Base-by-base conservation (phyloP, 2,329 filamentous ascomycete species). In the Neurospora crassa region DNA sequence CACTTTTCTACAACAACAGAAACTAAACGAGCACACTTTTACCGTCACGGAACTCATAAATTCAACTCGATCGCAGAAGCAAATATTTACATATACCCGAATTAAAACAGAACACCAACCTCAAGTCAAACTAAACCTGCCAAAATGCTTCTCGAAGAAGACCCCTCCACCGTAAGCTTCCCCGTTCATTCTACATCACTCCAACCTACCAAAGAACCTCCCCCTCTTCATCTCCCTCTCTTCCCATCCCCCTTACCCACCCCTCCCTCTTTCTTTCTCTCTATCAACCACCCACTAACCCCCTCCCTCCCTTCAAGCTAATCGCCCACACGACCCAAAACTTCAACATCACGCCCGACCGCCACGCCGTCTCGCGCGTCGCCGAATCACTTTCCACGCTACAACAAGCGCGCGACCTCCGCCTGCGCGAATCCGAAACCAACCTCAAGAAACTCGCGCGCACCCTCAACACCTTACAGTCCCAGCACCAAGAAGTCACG, bases 341-440 rank as follows among this genome's bases (percentile, higher is more conserved):
- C 86, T 99, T 99, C 89, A 96, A 97, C 84, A 97, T 95, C 78
- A 86, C 88, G 24, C 93, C 93, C 12, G 96, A 99, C 85, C 96
- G 94, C 79, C 85, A 89, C 75, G 92, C 92, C 73, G 88, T 98
- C 24, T 85, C 90, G 24, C 93, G 96, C 79, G 91, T 98, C 79
- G 89, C 89, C 80, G 92, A 94, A 80, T 95, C 93, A 0, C 87
- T 97, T 69, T 88, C 89, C 10, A 92, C 92, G 0, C 89, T 99
- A n/a, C 88, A 92, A 76, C 90, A 94, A 78, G 92, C 93, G 72
- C 94, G 96, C 79, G 88, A 92, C 72, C 85, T 93, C 69, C 92
- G 93, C 76, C 87, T 94, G 69, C 87, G 88, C 79, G 90, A 93
- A 70, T 88, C 89, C 74, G 90, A 93, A 77, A 81, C 84, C 34